Percentiles rank a stretch among this genome's conserved stretches.
Conservation (phyloP, 331 rosid genomes). For the Malus hybrid region DNA sequence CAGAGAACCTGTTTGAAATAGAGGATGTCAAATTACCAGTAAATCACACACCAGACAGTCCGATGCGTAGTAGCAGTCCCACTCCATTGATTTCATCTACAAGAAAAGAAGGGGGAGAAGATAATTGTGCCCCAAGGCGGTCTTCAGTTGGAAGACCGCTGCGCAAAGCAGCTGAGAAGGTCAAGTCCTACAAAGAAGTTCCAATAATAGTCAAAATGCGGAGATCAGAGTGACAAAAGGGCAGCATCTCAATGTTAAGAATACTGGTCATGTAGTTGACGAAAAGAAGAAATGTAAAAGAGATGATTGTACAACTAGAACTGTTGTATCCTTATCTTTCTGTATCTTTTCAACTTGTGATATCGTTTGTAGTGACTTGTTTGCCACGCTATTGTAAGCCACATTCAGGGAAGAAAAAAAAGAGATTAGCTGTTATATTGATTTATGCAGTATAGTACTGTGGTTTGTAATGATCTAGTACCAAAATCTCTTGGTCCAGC, state of each 20-base stretch:
- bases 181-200: conserved; percentile 59
- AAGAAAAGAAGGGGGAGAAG: conserved; percentile 20
- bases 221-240: conserved; percentile 31
- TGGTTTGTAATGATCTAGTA: not conserved
- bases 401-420: not conserved
- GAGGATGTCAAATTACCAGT: conserved; percentile 39
- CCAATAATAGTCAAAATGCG: conserved; percentile 53
- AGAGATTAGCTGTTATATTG: not conserved
- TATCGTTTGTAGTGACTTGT: not conserved
- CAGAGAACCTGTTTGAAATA: conserved; percentile 54
- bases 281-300: not conserved
- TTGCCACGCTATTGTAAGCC: not conserved
- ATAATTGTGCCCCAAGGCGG: conserved; percentile 21
- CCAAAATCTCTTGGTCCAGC: not conserved
- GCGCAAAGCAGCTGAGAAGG: conserved; percentile 53
- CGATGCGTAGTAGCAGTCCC: not conserved
- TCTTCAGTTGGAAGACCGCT: conserved; percentile 63
- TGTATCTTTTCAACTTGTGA: no score
- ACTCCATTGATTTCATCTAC: conserved; percentile 9
- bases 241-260: not conserved
- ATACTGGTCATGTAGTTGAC: not conserved
- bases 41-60: conserved; percentile 3
- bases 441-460: not conserved
- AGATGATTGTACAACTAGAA: not conserved
- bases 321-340: not conserved